Conservation (phyloP, 164 flowering plant species). For the Aristolochia californica region DNA sequence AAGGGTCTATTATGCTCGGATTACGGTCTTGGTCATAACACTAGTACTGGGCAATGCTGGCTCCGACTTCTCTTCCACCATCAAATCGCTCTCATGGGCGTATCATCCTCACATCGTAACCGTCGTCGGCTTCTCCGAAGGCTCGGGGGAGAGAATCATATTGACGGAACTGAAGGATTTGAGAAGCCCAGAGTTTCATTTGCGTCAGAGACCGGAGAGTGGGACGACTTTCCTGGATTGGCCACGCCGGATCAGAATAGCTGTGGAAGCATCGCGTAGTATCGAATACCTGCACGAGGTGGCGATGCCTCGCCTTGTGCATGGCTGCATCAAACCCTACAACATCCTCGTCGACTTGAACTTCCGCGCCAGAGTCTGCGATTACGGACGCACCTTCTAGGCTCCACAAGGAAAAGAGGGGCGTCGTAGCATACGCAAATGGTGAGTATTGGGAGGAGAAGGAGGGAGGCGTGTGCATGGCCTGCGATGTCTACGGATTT, state of each 20-base stretch:
- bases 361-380: constrained; percentile 45
- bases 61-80: constrained; percentile 37
- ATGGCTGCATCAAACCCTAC: constrained; percentile 64
- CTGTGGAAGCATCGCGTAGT: constrained; percentile 57
- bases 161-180: constrained; percentile 43
- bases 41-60: constrained; percentile 56
- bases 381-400: constrained; percentile 57
- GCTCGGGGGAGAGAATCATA: constrained; percentile 73
- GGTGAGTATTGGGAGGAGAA: constrained; percentile 43
- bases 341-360: constrained; percentile 50
- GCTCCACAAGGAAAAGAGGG: constrained; percentile 40
- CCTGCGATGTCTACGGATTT: constrained; percentile 71
- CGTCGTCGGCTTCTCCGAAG: constrained; percentile 59
- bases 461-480: constrained; percentile 38
- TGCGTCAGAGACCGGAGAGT: constrained; percentile 37
- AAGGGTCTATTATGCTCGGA: no score
- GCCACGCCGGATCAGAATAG: constrained; percentile 39
- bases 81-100: constrained; percentile 49
- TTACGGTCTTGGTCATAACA: no score
- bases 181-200: constrained; percentile 49
- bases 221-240: constrained; percentile 34
- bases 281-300: constrained; percentile 57
- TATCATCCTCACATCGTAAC: constrained; percentile 58
- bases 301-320: constrained; percentile 40
- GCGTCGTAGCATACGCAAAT: constrained; percentile 55